Percentiles rank a stretch among this genome's conserved stretches.
These are phyloP conservation scores for Sporothrix humicola DNA, from an alignment of 2,329 filamentous ascomycete genomes.

Conservation along the genomic window DNA sequence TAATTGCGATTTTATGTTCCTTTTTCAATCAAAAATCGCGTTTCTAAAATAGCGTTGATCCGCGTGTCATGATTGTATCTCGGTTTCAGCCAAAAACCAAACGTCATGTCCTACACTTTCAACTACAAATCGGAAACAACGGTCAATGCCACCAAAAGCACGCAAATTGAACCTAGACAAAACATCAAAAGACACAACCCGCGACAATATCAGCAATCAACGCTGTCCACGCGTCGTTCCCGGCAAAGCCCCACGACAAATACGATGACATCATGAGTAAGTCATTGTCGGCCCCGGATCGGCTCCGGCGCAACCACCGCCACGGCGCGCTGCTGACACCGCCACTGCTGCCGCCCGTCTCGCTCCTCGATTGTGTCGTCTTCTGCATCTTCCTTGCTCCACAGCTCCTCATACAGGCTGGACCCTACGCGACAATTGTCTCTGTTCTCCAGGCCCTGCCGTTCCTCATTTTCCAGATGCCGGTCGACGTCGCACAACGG, in stretches of 20 bases:
- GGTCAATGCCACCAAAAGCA: neutral
- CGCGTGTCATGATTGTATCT: neutral
- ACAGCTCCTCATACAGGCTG: constrained; percentile 1
- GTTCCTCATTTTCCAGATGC: constrained; percentile 13
- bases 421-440: neutral
- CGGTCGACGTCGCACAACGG: neutral
- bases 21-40: neutral
- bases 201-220: neutral
- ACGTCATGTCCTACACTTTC: neutral
- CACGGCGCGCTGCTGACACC: neutral
- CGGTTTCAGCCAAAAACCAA: neutral
- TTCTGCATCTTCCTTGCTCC: constrained; percentile 16
- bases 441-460: constrained; percentile 6
- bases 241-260: neutral
- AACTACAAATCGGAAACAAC: neutral
- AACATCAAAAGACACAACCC: constrained; percentile 5
- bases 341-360: constrained; percentile 12
- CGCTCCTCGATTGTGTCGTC: constrained; percentile 17
- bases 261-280: constrained; percentile 21
- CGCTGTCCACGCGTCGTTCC: neutral
- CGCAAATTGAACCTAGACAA: neutral
- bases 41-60: neutral
- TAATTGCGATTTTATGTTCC: neutral
- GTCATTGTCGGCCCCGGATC: neutral
- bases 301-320: neutral